phyloP scores from a whole-genome alignment of 2,329 filamentous ascomycete species.

The Daldinia sp. region DNA sequence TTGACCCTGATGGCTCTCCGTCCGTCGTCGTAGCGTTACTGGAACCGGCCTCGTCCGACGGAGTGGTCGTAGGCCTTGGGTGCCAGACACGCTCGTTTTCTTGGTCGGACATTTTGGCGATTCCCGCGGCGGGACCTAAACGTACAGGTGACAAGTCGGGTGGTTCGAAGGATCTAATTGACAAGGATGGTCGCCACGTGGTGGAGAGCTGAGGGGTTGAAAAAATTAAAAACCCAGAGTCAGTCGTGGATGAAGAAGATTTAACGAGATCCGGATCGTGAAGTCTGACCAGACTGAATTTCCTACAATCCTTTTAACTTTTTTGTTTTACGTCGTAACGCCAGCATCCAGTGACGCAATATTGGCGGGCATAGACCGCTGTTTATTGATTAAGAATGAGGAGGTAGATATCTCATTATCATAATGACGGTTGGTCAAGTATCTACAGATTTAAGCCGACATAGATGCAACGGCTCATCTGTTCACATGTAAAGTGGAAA shows the following conservation, averaged over 20 bases:
- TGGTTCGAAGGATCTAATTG: slow-evolving; percentile 33
- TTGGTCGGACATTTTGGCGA: slow-evolving; percentile 30
- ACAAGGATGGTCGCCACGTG: slow-evolving; percentile 40
- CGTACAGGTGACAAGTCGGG: slow-evolving; percentile 27
- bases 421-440: slow-evolving; percentile 25
- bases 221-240: slow-evolving; percentile 11
- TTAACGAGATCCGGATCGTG: slow-evolving; percentile 25
- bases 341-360: not conserved
- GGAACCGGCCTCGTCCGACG: slow-evolving; percentile 14
- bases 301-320: not conserved
- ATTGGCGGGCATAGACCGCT: not conserved
- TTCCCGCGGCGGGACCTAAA: slow-evolving; percentile 26
- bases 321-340: not conserved
- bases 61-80: slow-evolving; percentile 1
- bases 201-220: slow-evolving; percentile 27
- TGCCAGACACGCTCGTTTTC: slow-evolving; percentile 17
- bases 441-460: slow-evolving; percentile 7
- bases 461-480: slow-evolving; percentile 16
- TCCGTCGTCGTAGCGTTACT: not conserved
- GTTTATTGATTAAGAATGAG: slow-evolving; percentile 9
- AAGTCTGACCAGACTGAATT: slow-evolving; percentile 1
- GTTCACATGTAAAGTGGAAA: slow-evolving; percentile 18
- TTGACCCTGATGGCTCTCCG: slow-evolving; percentile 12
- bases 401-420: slow-evolving; percentile 26
- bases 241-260: slow-evolving; percentile 24